Base-by-base conservation (phyloP, 345 rosid genomes). In the Bruguiera gymnorhiza region DNA sequence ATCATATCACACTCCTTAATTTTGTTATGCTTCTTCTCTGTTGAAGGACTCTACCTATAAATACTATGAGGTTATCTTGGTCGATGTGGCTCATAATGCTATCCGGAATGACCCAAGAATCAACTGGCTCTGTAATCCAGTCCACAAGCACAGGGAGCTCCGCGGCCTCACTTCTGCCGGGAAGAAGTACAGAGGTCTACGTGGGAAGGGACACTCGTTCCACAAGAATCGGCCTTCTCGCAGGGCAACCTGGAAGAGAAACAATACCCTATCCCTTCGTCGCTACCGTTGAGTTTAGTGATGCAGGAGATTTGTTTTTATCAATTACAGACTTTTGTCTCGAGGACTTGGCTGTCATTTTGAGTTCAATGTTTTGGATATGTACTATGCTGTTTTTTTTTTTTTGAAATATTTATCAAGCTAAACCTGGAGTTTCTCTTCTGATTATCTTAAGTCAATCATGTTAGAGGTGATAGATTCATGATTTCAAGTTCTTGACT, bases 121-220 rank as follows among this genome's bases (percentile, higher is more conserved):
- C 78, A 89, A 89, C 79, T 89, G 99, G 99, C 85, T 95, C 60
- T 88, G 96, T 76, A 92, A 95, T 27, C 97, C 99, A 1, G 98
- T 92, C 27, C 98, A 94, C 86, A 94, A 94, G 76, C 98, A 87
- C 84, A 83, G 97, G 74, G 98, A 94, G 80, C 97, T 95, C n/a
- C 88, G 98, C 8, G 98, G 99, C 5, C 94, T 92, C n/a, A 95
- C 99, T 0, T 90, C 99, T 2, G 98, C 93, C 9, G 98, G 98
- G 67, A 95, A 90, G 94, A 86, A 92, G 68, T 86, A 90, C 91
- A 86, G 97, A 69, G 99, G 99, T 56, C 86, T 95, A 0, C 93
- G 90, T 1, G 99, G 99, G 70, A 95, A 80, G 78, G 99, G 99
- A 13, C 98, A 90, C 81, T 59, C 32, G 67, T 76, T 90, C 89